Evolutionary conservation across 805 yeast genomes (phyloP).

Genomic region (Metschnikowia henanensis): DNA sequence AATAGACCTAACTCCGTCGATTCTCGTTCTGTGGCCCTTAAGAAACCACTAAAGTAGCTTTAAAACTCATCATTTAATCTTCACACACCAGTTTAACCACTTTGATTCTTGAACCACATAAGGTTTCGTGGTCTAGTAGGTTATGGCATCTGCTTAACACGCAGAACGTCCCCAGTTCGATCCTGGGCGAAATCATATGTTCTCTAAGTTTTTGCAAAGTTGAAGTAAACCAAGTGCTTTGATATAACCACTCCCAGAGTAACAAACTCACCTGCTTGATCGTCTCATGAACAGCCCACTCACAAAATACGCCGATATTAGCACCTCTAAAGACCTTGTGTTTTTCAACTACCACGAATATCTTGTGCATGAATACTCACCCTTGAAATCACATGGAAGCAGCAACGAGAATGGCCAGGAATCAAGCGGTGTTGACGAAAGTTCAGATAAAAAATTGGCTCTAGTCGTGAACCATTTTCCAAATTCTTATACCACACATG

Average conservation of each 20-base stretch:
- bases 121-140: slow-evolving; percentile 27
- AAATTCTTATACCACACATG: slow-evolving; percentile 43
- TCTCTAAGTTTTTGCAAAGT: not conserved
- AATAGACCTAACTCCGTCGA: too few species aligned
- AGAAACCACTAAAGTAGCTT: too few species aligned
- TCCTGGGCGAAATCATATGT: slow-evolving; percentile 25
- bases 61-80: too few species aligned
- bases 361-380: slow-evolving; percentile 22
- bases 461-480: slow-evolving; percentile 68
- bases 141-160: slow-evolving; percentile 28
- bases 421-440: slow-evolving; percentile 14
- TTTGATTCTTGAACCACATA: slow-evolving; percentile 1
- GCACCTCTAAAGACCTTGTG: slow-evolving; percentile 10
- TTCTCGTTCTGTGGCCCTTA: too few species aligned
- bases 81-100: too few species aligned
- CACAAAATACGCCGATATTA: slow-evolving; percentile 18
- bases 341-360: slow-evolving; percentile 75
- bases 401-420: not conserved
- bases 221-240: too few species aligned
- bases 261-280: too few species aligned
- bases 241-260: too few species aligned
- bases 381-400: not conserved
- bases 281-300: slow-evolving; percentile 22
- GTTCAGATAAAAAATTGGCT: slow-evolving; percentile 12
- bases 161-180: slow-evolving; percentile 29